Evolutionary conservation across 2,329 filamentous ascomycete genomes (phyloP).

Genomic region (Neospermospora avenae): DNA sequence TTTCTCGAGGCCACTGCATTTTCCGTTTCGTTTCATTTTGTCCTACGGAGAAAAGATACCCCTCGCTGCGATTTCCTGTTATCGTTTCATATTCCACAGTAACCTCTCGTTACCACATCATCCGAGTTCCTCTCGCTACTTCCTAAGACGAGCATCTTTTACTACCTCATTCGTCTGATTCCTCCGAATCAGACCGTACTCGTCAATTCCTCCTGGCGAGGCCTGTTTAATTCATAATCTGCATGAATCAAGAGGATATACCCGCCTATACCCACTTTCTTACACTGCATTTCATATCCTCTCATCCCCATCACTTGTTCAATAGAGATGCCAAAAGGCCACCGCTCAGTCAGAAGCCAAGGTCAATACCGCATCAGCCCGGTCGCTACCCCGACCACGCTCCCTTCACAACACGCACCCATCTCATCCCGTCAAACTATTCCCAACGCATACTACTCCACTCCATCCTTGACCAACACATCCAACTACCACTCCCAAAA

Average conservation of each 20-base stretch:
- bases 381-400: conserved; percentile 18
- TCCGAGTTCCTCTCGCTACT: too few relatives aligned
- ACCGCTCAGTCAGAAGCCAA: conserved; percentile 25
- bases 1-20: conserved; percentile 24
- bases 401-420: conserved; percentile 24
- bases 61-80: conserved; percentile 23
- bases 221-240: conserved; percentile 28
- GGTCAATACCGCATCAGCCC: conserved; percentile 29
- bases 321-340: conserved; percentile 31
- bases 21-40: conserved; percentile 2
- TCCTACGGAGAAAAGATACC: conserved; percentile 15
- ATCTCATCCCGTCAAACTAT: conserved; percentile 14
- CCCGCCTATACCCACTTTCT: not conserved
- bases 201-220: conserved; percentile 29
- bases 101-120: conserved; percentile 20
- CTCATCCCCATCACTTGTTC: conserved; percentile 6
- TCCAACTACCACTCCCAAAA: conserved; percentile 1
- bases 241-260: conserved; percentile 3
- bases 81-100: conserved; percentile 19
- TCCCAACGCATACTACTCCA: conserved; percentile 9
- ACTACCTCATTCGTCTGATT: conserved; percentile 22
- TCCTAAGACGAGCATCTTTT: too few relatives aligned
- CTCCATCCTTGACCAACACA: conserved; percentile 4
- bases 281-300: not conserved
- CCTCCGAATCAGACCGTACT: not conserved